Evolutionary conservation across 495 filamentous ascomycete genomes (phyloP).

Genomic region (Alectoria sarmentosa): DNA sequence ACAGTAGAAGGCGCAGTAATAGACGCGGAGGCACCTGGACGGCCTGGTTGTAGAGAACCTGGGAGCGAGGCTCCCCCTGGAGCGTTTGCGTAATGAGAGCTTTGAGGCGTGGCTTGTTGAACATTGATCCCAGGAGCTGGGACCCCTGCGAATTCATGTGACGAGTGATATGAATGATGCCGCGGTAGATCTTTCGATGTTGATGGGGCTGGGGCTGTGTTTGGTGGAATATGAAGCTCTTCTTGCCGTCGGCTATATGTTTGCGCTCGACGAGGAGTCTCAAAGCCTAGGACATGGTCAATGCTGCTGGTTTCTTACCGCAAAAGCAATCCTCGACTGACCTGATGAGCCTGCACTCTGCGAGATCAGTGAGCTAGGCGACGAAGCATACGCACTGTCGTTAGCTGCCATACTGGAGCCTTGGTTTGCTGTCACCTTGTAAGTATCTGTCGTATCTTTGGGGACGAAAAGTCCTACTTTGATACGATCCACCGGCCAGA

Average conservation of each 20-base stretch:
- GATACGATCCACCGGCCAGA: constrained; percentile 7
- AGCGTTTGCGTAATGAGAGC: constrained; percentile 47
- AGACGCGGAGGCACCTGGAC: constrained; percentile 58
- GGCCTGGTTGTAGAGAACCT: constrained; percentile 64
- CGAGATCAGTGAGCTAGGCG: neutral
- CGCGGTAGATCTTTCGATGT: constrained; percentile 36
- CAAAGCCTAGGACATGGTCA: constrained; percentile 46
- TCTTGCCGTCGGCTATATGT: constrained; percentile 52
- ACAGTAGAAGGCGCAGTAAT: constrained; percentile 65
- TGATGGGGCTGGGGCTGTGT: constrained; percentile 38
- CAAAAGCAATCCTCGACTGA: constrained; percentile 8
- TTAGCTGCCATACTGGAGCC: constrained; percentile 8
- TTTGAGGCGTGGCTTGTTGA: constrained; percentile 55
- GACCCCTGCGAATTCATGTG: constrained; percentile 46
- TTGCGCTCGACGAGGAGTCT: constrained; percentile 47
- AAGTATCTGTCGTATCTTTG: neutral
- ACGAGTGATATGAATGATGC: constrained; percentile 43
- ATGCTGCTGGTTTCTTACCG: constrained; percentile 28
- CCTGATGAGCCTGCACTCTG: constrained; percentile 14
- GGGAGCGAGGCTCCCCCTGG: constrained; percentile 44
- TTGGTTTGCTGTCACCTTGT: neutral
- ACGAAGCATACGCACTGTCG: constrained; percentile 7
- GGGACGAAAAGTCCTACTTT: neutral
- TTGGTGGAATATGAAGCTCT: constrained; percentile 71
- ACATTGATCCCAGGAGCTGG: constrained; percentile 56